Evolutionary conservation across 345 rosid species (phyloP).

Genomic region (Boechera stricta): DNA sequence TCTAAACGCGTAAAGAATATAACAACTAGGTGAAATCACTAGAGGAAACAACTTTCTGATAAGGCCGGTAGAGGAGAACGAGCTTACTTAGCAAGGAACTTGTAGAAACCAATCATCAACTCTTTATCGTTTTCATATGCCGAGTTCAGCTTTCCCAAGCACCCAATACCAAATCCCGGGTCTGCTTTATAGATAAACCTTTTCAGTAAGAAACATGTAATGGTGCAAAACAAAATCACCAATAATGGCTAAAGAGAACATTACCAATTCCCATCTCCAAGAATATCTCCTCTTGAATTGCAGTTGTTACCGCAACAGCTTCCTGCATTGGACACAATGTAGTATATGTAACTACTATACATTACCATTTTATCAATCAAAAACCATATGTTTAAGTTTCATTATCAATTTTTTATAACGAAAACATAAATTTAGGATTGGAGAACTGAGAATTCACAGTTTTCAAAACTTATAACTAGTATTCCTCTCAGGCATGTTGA

Average conservation of each 20-base stretch:
- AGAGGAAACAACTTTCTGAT: neutral
- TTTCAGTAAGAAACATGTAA: neutral
- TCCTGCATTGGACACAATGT: conserved; percentile 53
- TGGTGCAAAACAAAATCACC: neutral
- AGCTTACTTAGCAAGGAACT: conserved; percentile 71
- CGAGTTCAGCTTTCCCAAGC: conserved; percentile 74
- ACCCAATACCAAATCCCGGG: conserved; percentile 77
- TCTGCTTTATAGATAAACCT: conserved; percentile 46
- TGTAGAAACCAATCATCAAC: conserved; percentile 75
- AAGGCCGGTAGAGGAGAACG: conserved; percentile 15
- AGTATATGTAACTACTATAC: neutral
- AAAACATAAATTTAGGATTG: neutral
- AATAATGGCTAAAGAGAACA: neutral
- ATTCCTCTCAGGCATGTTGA: neutral
- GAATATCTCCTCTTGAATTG: conserved; percentile 72
- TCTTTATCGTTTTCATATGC: conserved; percentile 76
- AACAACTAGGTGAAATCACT: neutral
- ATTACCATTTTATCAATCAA: no score
- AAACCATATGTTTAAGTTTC: no score
- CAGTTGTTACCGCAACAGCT: conserved; percentile 82
- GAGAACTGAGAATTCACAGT: neutral
- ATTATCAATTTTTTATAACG: no score
- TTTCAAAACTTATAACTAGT: neutral
- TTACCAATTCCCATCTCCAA: conserved; percentile 85
- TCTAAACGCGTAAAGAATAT: neutral